Evolutionary conservation across 1,139 yeast species (phyloP), one percentile per base, ranked within the genome.

Genomic region (Suhomyces bolitotheri): DNA sequence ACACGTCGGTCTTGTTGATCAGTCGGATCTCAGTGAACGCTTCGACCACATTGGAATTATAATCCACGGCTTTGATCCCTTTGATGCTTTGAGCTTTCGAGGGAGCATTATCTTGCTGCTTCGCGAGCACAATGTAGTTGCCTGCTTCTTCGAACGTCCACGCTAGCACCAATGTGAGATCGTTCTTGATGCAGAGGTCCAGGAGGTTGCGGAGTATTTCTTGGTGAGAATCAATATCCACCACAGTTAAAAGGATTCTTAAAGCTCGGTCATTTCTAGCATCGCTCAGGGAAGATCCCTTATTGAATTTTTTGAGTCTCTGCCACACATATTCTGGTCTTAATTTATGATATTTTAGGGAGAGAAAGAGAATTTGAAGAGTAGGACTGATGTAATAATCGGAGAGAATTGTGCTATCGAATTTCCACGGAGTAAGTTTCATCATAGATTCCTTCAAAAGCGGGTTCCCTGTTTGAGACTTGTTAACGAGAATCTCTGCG

Each of bases 101-200:
- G 1, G 54, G 52, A 1, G 49, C 40, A 19, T 39, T 42, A 22
- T 75, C 81, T 39, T 73, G 66, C 31, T 67, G 71, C 47, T 76
- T 77, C 21, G 76, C 58, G 49, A 65, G 61, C 5, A 70, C 78
- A 15, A 90, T 59, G 52, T 89, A 90, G 40, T 78, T 80, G 0
- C 90, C 96, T 2, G 96, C 95, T 52, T 92, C 97, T 44, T 80
- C 88, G 47, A 79, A 80, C 20, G 82, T 77, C 86, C 96, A 89
- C 0, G 95, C 85, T 23, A 88, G 62, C 1, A 90, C 64, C 42
- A 90, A 52, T 0, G 95, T 75, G 39, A 85, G 65, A 36, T 84
- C 88, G 46, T 82, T 80, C 47, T 78, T 78, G 39, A 90, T 61
- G 46, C 95, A 80, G 21, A 82, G 62, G 50, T 78, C 83, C 51